phyloP scores from a whole-genome alignment of 1,284 basidiomycete genomes.

The Cryptococcus sp. region DNA sequence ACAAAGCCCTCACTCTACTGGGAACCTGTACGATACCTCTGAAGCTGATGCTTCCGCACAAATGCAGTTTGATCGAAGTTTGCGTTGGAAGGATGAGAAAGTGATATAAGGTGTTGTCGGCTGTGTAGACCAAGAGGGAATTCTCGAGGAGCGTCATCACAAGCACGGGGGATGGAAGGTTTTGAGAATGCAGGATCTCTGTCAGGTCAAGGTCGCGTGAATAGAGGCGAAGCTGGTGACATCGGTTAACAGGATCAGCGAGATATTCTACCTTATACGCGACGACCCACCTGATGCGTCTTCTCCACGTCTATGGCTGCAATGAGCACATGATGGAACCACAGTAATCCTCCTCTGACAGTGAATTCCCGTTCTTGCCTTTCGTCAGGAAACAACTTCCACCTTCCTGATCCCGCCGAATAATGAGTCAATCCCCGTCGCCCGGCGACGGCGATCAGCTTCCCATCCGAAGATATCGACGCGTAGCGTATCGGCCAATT shows the following conservation, averaged over 20 bases:
- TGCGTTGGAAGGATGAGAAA: constrained; percentile 85
- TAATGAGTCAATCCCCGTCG: constrained; percentile 90
- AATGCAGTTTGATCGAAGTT: constrained; percentile 78
- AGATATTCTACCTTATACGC: background rate
- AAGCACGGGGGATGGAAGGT: constrained; percentile 74
- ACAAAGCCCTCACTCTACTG: constrained; percentile 81
- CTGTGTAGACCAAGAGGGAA: constrained; percentile 92
- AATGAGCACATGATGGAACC: constrained; percentile 96
- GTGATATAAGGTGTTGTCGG: constrained; percentile 93
- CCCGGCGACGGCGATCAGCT: constrained; percentile 90
- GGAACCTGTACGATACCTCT: constrained; percentile 86
- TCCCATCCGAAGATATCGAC: constrained; percentile 85
- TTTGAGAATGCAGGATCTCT: constrained; percentile 79
- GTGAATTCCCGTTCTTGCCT: constrained; percentile 86
- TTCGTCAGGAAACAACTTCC: constrained; percentile 85
- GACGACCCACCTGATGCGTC: constrained; percentile 67
- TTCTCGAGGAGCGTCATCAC: constrained; percentile 92
- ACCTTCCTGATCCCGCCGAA: constrained; percentile 87
- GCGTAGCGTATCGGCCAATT: constrained; percentile 97
- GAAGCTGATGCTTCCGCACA: constrained; percentile 95
- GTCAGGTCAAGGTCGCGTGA: constrained; percentile 92
- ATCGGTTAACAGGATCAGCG: constrained; percentile 6
- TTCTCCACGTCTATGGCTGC: constrained; percentile 81
- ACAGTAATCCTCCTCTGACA: constrained; percentile 88
- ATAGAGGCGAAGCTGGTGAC: constrained; percentile 78